Base-by-base conservation (phyloP, 169 alveolate species). In the Theileria orientalis region DNA sequence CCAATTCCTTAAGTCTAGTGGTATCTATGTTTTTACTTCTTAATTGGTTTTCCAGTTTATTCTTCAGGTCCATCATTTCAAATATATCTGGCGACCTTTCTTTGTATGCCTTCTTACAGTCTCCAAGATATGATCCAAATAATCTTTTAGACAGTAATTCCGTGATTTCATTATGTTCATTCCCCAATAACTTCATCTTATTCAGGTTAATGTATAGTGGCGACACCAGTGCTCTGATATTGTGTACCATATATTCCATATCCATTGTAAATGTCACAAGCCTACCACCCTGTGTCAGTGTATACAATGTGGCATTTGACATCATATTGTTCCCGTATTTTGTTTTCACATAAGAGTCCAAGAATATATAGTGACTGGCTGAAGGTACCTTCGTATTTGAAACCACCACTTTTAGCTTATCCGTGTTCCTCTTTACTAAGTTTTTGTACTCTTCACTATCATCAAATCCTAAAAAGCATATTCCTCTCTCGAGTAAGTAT, bases 341-440 rank as follows among this genome's bases (percentile, higher is more conserved):
- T 5, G 27, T 8, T 32, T 11, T 21, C 52, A 13, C 2, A 32
- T 14, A 5, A 8, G 59, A n/a, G 27, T 30, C 33, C 13, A 62
- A 60, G 47, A 19, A 64, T 16, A 76, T 52, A 3, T 68, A 56
- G 30, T 76, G 85, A 0, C 47, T 51, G 2, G 72, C 79, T 8
- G 69, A 71, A 2, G 13, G 19, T 6, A 60, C 3, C 19, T 7
- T 8, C 7, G 1, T 0, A 40, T 0, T 16, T 16, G 83, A 41
- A 9, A 74, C 59, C 27, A 74, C 42, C 13, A 74, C 47, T 21
- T 51, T 62, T 44, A 74, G 51, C 59, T 27, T 1, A 1, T 35
- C 59, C 9, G 59, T 7, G 47, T 62, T 44, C 0, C 30, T 6
- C 42, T 14, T 21, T 49, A 74, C 83, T 14, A 62, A 62, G 5